Evolutionary conservation across 2,329 filamentous ascomycete genomes (phyloP), one percentile per base, ranked within the genome.

Genomic region (Coniochaeta ligniaria): DNA sequence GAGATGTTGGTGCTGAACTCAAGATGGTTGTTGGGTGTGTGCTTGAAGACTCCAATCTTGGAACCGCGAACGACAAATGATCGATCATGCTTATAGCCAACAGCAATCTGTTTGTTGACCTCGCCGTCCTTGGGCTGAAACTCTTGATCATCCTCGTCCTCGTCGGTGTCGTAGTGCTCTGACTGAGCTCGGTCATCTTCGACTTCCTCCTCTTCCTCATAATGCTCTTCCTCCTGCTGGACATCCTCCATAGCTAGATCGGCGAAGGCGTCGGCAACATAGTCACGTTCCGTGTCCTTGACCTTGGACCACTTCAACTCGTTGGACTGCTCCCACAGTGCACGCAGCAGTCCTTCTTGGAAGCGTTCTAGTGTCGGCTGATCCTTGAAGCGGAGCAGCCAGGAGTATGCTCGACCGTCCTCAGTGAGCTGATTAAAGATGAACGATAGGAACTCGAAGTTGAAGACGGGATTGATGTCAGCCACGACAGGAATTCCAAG

Each of bases 1-100:
- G 92, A 96, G 69, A 99, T 99, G 65, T 93, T 98, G 62, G 95
- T 99, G 14, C 92, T 92, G 74, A 98, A 99, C 72, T 98, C 91
- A 17, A 99, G 83, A 66, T 94, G 88, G 72, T 98, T 96, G 76
- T 96, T 91, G 0, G 87, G 81, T 0, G 92, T 96, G 71, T 99
- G 95, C 74, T 96, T 98, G 83, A 99, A 99, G 45, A 99, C 95
- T 60, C 95, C 95, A 72, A 99, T 99, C 82, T 98, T 97, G 68
- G 93, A 95, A 35, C 95, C 95, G 64, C 95, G 89, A 50, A 99
- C 92, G 60, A 99, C 95, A 68, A 98, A 99, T 0, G 95, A 98
- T 62, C 95, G 86, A 72, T 99, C 95, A 66, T 97, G 90, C 75
- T 96, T 98, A 78, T 96, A 96, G 60, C 95, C 95, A 58, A 99